Evolutionary conservation across 192 early-diverging fungal genomes (phyloP), one percentile per base, ranked within the genome.

Genomic region (Mortierella hygrophila): DNA sequence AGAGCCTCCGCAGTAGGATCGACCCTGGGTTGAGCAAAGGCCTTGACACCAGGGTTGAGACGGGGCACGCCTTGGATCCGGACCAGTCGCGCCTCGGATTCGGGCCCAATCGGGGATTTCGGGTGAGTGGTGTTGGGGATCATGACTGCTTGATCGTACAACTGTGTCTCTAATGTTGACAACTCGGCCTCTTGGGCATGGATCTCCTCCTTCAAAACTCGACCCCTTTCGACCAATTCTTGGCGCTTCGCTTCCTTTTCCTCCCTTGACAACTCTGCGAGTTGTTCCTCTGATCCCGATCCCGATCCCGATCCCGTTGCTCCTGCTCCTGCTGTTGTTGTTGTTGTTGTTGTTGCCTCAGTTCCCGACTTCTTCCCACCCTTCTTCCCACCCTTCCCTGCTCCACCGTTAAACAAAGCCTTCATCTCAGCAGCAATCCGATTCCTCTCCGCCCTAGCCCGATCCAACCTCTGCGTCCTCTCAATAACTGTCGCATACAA

Each of bases 121-220:
- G 95, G 92, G 72, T 96, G 95, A 16, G 97, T 95, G 46, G 87
- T 85, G 82, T 98, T 98, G 32, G 97, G 96, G 9, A 98, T 90
- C 76, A 92, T 89, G 21, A 94, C 77, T 0, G 95, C 96, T 46
- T 94, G 93, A 8, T 91, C 74, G 21, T 81, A 88, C 75, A 97
- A 77, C n/a, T 86, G 60, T 4, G 79, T 65, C 72, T 97, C 93
- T 3, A 97, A 47, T 6, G 35, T 29, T 1, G 71, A 40, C 23
- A 95, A 73, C 72, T 87, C 70, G 0, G 78, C 47, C 63, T 97
- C 94, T 10, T 89, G 74, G 11, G 80, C 74, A 16, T 92, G 89
- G 49, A 97, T 88, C 13, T 70, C 47, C n/a, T 88, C 88, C 88
- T 97, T 97, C n/a, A 94, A 49, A 10, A 79, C 44, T 49, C 80